Percentiles rank a stretch among this genome's conserved stretches.
phyloP scores from a whole-genome alignment of 129 eudicot genomes.

The Pseudognaphalium luteoalbum region DNA sequence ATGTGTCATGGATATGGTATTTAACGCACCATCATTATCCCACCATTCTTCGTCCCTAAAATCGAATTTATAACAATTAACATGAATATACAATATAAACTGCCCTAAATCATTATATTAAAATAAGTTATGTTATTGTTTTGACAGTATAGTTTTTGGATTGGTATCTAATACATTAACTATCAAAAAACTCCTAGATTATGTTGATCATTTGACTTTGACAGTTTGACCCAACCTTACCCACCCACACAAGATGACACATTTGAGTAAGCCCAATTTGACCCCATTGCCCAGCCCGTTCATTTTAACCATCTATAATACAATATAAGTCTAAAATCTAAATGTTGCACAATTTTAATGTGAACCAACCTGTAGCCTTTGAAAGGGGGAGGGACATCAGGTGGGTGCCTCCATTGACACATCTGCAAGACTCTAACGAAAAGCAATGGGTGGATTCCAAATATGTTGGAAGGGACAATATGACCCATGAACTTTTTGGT shows the following conservation, averaged over 20 bases:
- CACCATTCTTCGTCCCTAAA: conserved; percentile 98
- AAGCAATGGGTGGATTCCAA: conserved; percentile 81
- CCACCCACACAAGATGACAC: background rate
- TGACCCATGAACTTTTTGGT: conserved; percentile 66
- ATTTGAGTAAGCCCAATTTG: background rate
- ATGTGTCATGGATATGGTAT: conserved; percentile 91
- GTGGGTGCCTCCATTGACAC: conserved; percentile 84
- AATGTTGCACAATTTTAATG: background rate
- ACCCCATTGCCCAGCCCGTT: background rate
- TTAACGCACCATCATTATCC: conserved; percentile 97
- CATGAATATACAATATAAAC: background rate
- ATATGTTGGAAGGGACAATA: conserved; percentile 71
- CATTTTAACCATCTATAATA: background rate
- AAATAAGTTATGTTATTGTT: too few species aligned
- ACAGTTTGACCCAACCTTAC: background rate
- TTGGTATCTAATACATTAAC: too few species aligned
- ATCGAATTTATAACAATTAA: background rate
- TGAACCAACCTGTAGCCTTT: conserved; percentile 76
- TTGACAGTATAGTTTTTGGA: too few species aligned
- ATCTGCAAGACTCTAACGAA: conserved; percentile 88
- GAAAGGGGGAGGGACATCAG: conserved; percentile 87
- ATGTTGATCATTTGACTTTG: too few species aligned
- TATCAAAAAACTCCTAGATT: too few species aligned
- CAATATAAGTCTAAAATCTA: background rate
- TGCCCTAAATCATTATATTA: background rate